These are phyloP conservation scores for Tuber indicum DNA, from an alignment of 495 filamentous ascomycete species.

Conservation along the genomic window DNA sequence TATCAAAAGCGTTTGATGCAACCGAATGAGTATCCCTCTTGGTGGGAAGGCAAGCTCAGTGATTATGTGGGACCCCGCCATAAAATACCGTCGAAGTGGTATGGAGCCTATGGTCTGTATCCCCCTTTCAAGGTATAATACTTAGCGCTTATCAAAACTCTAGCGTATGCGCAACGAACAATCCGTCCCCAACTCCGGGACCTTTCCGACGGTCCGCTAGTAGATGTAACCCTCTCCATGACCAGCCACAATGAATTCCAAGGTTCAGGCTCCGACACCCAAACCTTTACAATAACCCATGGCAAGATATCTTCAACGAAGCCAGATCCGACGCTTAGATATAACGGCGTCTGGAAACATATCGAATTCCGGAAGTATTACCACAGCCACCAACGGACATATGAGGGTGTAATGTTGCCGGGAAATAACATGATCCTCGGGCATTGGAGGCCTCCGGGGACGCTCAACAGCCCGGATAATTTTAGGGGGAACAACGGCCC, in stretches of 20 bases:
- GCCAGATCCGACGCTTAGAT: background rate
- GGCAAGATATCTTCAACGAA: slow-evolving; percentile 14
- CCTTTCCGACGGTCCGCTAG: slow-evolving; percentile 18
- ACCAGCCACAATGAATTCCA: slow-evolving; percentile 9
- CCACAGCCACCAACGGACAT: slow-evolving; percentile 13
- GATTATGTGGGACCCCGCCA: slow-evolving; percentile 8
- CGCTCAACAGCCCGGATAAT: background rate
- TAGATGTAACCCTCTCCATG: slow-evolving; percentile 23
- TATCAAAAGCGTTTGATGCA: slow-evolving; percentile 20
- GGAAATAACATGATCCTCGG: slow-evolving; percentile 34
- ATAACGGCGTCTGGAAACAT: slow-evolving; percentile 18
- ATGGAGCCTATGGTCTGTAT: slow-evolving; percentile 27
- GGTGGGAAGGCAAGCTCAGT: slow-evolving; percentile 15
- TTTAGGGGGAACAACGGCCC: slow-evolving; percentile 12
- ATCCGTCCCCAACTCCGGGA: slow-evolving; percentile 6
- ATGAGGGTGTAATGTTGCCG: slow-evolving; percentile 28
- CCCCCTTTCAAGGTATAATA: background rate
- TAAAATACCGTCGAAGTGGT: slow-evolving; percentile 28
- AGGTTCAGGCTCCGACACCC: slow-evolving; percentile 15
- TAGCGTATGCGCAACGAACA: background rate
- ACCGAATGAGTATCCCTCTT: slow-evolving; percentile 13
- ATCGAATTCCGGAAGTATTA: slow-evolving; percentile 22
- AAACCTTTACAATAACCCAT: slow-evolving; percentile 8
- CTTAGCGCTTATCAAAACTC: background rate
- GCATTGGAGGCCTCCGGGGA: slow-evolving; percentile 13